phyloP scores from a whole-genome alignment of 768 basidiomycete species.

The Psilocybe sp. region DNA sequence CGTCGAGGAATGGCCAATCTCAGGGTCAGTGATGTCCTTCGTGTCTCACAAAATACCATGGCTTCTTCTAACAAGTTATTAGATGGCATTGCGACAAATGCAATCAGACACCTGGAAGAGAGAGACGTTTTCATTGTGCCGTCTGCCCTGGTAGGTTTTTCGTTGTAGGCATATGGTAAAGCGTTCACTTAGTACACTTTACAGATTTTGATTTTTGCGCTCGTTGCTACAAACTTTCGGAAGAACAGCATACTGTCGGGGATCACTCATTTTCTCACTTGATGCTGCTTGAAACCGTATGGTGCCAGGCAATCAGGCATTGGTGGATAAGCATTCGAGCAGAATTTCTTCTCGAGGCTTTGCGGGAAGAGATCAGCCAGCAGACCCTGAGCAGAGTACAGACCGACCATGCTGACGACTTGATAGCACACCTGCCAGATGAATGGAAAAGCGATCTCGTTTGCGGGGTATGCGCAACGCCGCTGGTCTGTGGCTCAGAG shows the following conservation, averaged over 20 bases:
- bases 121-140: conserved; percentile 2
- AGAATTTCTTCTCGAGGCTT: no score
- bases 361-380: no score
- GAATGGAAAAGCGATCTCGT: no score
- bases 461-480: no score
- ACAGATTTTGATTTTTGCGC: conserved; percentile 6
- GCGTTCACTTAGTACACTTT: neutral
- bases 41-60: neutral
- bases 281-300: neutral
- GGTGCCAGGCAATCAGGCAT: no score
- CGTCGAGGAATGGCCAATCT: neutral
- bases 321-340: no score
- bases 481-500: no score
- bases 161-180: neutral
- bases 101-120: neutral
- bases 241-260: neutral
- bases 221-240: neutral
- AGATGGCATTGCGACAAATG: neutral
- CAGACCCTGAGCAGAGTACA: no score
- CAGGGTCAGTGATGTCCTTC: neutral
- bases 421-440: no score
- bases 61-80: no score
- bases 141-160: conserved; percentile 3
- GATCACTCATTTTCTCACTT: conserved; percentile 2
- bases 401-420: no score